These are phyloP conservation scores for Helotiales sp. DNA, from an alignment of 2,329 filamentous ascomycete species.

Conservation along the genomic window DNA sequence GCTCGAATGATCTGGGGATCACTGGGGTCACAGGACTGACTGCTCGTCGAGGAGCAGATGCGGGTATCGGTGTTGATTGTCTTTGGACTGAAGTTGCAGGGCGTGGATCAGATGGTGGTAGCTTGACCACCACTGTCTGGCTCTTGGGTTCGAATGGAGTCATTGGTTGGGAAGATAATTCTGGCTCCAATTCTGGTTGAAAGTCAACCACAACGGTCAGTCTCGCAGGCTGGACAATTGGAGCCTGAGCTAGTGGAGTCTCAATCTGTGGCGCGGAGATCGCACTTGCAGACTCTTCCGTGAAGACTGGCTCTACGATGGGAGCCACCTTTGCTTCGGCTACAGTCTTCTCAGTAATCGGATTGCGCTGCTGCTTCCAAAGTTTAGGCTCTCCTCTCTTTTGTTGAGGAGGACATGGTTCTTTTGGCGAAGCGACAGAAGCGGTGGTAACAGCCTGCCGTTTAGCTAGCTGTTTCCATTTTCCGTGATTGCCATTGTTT, in stretches of 20 bases:
- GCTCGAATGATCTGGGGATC: not conserved
- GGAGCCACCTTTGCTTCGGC: not conserved
- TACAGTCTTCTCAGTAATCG: not conserved
- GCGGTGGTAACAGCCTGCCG: too few relatives aligned
- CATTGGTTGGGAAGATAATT: not conserved
- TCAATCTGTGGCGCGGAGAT: not conserved
- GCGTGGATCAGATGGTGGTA: not conserved
- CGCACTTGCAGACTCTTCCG: not conserved
- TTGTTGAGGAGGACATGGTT: too few relatives aligned
- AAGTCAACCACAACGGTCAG: not conserved
- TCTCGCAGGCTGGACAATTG: not conserved
- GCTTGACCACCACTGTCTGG: not conserved
- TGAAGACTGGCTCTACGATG: not conserved
- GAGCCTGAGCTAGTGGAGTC: not conserved
- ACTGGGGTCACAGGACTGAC: not conserved
- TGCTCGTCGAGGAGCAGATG: not conserved
- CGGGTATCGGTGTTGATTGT: too few relatives aligned
- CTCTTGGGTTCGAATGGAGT: not conserved
- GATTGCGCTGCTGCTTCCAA: not conserved
- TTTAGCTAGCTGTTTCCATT: too few relatives aligned
- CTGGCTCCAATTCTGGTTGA: not conserved
- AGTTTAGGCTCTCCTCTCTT: not conserved
- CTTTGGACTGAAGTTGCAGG: not conserved
- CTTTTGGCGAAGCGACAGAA: too few relatives aligned
- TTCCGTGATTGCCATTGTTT: too few relatives aligned